Base-by-base conservation (phyloP, 164 flowering plant species). In the grape (Vitis vinifera) region DNA sequence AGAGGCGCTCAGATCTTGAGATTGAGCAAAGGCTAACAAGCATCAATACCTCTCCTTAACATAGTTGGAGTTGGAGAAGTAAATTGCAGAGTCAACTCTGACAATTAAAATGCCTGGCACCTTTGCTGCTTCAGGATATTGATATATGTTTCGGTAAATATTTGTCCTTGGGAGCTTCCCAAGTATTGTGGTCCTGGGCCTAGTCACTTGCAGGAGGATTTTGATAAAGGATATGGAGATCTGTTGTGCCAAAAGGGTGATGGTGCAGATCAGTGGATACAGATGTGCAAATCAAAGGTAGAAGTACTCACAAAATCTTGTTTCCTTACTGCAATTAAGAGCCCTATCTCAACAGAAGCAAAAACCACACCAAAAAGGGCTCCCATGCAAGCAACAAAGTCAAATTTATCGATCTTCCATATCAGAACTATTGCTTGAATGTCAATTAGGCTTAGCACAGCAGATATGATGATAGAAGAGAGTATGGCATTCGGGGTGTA, bases 401-500 rank as follows among this genome's bases (percentile, higher is more conserved):
- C 98, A 17, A 93, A 81, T 62, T 90, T 91, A 59, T 95, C 98
- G 2, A 91, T 87, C 83, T 88, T 95, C 90, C 91, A 92, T 29
- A 95, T 88, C 73, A 90, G 81, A 67, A 81, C 19, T 1, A 84
- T 88, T 27, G 93, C 97, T 23, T 84, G 77, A 65, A 74, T 73
- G 77, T 95, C 98, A 8, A 92, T 75, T 7, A 95, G 85, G 75
- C 87, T 75, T 51, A 91, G 63, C 48, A 92, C 94, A 6, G 99
- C 98, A 44, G 90, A 81, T 37, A 92, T 91, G 66, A 94, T 91
- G 79, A 94, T 90, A 75, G 98, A 71, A n/a, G 98, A 71, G 29
- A 92, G 88, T 70, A 94, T 92, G 51, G 97, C 98, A 69, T 91
- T 89, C 53, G 97, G 99, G 14, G 97, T 94, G 83, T 92, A 90